phyloP scores from a whole-genome alignment of 768 basidiomycete species.

The Termitomyces sp. region DNA sequence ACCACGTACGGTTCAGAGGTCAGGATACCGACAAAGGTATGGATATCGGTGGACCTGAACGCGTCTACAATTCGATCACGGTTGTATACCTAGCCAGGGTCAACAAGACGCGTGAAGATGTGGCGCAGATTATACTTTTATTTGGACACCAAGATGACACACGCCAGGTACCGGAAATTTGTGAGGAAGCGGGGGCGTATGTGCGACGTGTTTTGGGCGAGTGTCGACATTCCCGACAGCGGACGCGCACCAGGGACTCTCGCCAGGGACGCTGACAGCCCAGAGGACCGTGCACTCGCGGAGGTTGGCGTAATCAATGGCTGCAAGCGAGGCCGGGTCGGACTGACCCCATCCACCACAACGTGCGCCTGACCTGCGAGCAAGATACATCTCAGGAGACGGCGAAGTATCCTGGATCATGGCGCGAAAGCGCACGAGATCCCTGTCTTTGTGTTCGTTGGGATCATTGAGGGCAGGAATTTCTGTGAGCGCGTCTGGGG shows the following conservation, averaged over 20 bases:
- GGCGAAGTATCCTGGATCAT: slow-evolving; percentile 83
- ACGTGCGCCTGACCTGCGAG: slow-evolving; percentile 29
- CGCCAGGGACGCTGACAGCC: slow-evolving; percentile 71
- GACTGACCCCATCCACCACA: slow-evolving; percentile 76
- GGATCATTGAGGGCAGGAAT: slow-evolving; percentile 55
- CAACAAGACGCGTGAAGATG: background rate
- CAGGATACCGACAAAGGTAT: slow-evolving; percentile 70
- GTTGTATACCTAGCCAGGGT: slow-evolving; percentile 50
- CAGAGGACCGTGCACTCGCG: slow-evolving; percentile 61
- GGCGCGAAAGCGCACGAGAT: slow-evolving; percentile 65
- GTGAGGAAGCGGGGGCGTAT: slow-evolving; percentile 31
- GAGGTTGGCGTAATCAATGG: slow-evolving; percentile 44
- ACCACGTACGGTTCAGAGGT: slow-evolving; percentile 55
- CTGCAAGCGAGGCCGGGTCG: slow-evolving; percentile 18
- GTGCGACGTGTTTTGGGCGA: background rate
- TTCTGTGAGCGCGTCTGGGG: slow-evolving; percentile 37
- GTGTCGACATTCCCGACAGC: slow-evolving; percentile 4
- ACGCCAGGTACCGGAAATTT: slow-evolving; percentile 56
- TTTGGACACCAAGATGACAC: slow-evolving; percentile 62
- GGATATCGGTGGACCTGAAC: slow-evolving; percentile 56
- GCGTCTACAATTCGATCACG: slow-evolving; percentile 29
- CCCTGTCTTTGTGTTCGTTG: slow-evolving; percentile 39
- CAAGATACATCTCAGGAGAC: slow-evolving; percentile 68
- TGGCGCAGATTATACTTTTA: slow-evolving; percentile 46
- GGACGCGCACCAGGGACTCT: slow-evolving; percentile 49